Conservation (phyloP, 805 yeast species). For the Komagataella kurtzmanii region DNA sequence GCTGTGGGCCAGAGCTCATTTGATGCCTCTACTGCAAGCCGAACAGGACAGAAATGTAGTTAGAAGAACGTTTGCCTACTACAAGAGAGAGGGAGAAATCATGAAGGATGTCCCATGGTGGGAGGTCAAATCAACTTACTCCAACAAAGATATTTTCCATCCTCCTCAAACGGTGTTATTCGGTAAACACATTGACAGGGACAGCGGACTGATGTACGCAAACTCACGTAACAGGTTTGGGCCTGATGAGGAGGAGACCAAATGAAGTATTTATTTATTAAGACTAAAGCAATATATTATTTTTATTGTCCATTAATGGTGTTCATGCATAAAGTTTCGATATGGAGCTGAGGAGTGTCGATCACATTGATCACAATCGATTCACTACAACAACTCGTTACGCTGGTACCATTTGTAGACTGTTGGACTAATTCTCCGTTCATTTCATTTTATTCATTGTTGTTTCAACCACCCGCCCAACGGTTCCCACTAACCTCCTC, state of each 20-base stretch:
- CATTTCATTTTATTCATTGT: too few species aligned
- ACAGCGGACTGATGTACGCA: constrained; percentile 13
- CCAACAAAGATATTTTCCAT: constrained; percentile 19
- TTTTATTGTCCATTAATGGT: background rate
- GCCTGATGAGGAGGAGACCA: background rate
- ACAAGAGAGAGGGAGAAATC: constrained; percentile 55
- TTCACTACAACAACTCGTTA: too few species aligned
- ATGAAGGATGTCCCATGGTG: constrained; percentile 52
- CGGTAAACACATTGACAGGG: constrained; percentile 20
- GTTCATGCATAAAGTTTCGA: background rate
- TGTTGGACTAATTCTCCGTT: too few species aligned
- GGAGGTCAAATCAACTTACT: constrained; percentile 33
- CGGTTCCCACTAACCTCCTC: background rate
- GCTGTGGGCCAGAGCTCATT: constrained; percentile 61
- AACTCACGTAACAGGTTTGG: constrained; percentile 17
- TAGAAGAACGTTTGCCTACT: constrained; percentile 53
- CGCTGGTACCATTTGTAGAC: too few species aligned
- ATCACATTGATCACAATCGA: background rate
- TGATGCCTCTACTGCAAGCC: constrained; percentile 65
- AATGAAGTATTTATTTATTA: background rate
- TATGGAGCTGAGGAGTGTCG: background rate
- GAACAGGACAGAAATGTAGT: constrained; percentile 72
- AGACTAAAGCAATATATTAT: background rate
- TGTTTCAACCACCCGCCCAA: background rate
- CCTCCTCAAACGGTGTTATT: constrained; percentile 21